Conservation (phyloP, 192 early-diverging fungal species). For the Backusella morwellensis region DNA sequence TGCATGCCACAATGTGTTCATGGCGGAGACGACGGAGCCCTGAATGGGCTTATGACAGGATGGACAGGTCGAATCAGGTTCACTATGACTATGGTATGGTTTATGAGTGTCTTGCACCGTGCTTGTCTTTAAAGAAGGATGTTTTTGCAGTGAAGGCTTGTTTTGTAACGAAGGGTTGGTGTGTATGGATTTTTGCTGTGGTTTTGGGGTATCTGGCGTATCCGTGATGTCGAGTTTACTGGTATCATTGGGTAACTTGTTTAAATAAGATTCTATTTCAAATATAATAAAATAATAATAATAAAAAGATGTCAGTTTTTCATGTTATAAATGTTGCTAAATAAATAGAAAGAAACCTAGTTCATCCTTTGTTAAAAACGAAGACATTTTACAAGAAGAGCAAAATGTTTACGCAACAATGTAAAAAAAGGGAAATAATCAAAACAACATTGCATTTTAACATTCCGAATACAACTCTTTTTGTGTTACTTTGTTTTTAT, state of each 20-base stretch:
- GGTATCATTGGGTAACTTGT: background rate
- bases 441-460: background rate
- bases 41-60: slow-evolving; percentile 47
- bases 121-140: background rate
- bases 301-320: background rate
- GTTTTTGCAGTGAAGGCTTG: background rate
- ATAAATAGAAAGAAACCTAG: background rate
- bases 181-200: background rate
- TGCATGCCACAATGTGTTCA: slow-evolving; percentile 53
- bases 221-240: background rate
- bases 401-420: background rate
- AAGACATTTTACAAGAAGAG: background rate
- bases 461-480: background rate
- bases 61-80: slow-evolving; percentile 23
- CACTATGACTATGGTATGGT: background rate
- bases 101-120: background rate
- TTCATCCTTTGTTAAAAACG: background rate
- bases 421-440: background rate
- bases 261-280: background rate
- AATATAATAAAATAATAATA: background rate
- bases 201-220: background rate
- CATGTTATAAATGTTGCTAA: background rate
- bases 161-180: background rate
- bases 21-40: slow-evolving; percentile 50
- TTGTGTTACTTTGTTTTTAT: background rate